Evolutionary conservation across 2,329 filamentous ascomycete genomes (phyloP).

Genomic region (Teratosphaeria nubilosa): DNA sequence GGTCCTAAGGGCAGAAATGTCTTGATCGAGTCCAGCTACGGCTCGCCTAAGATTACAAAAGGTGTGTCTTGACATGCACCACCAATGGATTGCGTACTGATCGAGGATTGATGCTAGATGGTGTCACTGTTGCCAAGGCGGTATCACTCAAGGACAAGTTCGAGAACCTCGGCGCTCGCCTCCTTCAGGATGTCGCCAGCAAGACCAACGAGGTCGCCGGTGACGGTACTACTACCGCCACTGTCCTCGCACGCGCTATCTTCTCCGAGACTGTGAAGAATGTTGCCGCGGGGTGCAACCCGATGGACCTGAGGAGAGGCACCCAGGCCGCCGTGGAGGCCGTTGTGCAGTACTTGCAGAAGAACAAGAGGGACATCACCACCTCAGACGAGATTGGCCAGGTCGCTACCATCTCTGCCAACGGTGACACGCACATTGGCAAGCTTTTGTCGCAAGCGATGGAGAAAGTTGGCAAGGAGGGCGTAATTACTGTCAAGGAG

Average conservation of each 20-base stretch:
- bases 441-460: slow-evolving; percentile 95
- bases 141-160: slow-evolving; percentile 97
- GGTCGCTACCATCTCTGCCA: slow-evolving; percentile 96
- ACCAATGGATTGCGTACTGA: background rate
- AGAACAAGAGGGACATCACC: slow-evolving; percentile 96
- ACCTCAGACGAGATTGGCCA: slow-evolving; percentile 95
- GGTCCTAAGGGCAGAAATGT: slow-evolving; percentile 98
- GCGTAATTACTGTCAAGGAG: slow-evolving; percentile 99
- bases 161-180: slow-evolving; percentile 94
- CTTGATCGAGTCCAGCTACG: slow-evolving; percentile 95
- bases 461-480: slow-evolving; percentile 99
- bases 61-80: slow-evolving; percentile 47
- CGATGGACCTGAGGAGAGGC: slow-evolving; percentile 95
- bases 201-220: slow-evolving; percentile 99
- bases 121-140: slow-evolving; percentile 56
- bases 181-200: slow-evolving; percentile 94
- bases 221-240: slow-evolving; percentile 97
- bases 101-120: slow-evolving; percentile 28
- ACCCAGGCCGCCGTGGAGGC: slow-evolving; percentile 94
- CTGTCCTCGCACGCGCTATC: slow-evolving; percentile 91
- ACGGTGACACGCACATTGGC: slow-evolving; percentile 91
- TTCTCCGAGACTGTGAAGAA: slow-evolving; percentile 99
- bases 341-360: slow-evolving; percentile 85
- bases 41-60: slow-evolving; percentile 99
- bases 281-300: slow-evolving; percentile 97